Base-by-base conservation (phyloP, 768 basidiomycete genomes). In the Paxillus involutus region DNA sequence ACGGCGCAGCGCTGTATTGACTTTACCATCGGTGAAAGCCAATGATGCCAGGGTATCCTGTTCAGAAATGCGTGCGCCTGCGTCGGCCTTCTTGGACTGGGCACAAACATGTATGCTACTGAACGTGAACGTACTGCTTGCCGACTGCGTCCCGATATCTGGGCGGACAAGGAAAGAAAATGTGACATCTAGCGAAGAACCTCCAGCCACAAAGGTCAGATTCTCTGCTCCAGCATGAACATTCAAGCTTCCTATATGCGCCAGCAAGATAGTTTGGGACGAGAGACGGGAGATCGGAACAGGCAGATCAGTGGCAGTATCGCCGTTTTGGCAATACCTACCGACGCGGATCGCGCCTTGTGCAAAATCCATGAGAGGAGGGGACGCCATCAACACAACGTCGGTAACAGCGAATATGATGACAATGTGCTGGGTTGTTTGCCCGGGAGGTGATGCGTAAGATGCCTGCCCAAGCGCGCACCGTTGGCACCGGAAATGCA, bases 181-280 rank as follows among this genome's bases (percentile, higher is more conserved):
- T 57, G 46, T 69, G 62, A 47, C 59, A 57, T 57, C 48, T 5
- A 68, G 32, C 8, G 58, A 67, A 40, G 67, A 69, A 24, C 80
- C 62, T 14, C 79, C 79, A 51, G 86, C 76, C 49, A 87, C 88
- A 51, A 89, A 79, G 16, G 81, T 73, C 29, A 91, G 73, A 61
- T 84, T 89, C 62, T 86, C 85, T 7, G 88, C 87, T 6, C 81
- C 84, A 8, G 87, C 87, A 51, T 78, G 80, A n/a, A 88, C 62
- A 26, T 75, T 75, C 41, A 87, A 58, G 8, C 65, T 73, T 7
- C 70, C 73, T 45, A 86, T 59, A 35, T 70, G 70, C 6, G 80
- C 63, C 6, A 77, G 67, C 12, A 80, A 41, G 47, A 83, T 77
- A 7, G 63, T 37, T 42, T 72, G 59, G 51, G 55, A 71, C 39